phyloP scores from a whole-genome alignment of 345 rosid species.

The Dovyalis caffra region DNA sequence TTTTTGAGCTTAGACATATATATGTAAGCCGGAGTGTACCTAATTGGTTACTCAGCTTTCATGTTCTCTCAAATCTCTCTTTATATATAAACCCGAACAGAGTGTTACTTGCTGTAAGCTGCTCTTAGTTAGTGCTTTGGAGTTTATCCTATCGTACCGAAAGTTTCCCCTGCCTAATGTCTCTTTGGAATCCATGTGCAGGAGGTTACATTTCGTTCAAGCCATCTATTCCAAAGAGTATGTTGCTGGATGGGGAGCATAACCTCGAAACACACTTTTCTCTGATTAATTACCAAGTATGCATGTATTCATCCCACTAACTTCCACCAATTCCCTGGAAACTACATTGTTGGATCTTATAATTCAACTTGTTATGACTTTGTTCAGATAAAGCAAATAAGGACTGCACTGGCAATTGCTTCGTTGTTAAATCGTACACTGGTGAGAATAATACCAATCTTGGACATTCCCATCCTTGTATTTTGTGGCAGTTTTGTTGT shows the following conservation, averaged over 20 bases:
- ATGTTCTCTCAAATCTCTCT: no score
- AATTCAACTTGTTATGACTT: slow-evolving; percentile 20
- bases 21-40: no score
- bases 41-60: no score
- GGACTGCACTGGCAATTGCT: slow-evolving; percentile 89
- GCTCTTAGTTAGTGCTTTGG: neutral
- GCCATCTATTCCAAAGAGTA: slow-evolving; percentile 75
- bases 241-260: slow-evolving; percentile 87
- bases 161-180: slow-evolving; percentile 12
- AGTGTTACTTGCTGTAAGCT: neutral
- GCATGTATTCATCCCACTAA: slow-evolving; percentile 23
- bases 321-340: slow-evolving; percentile 14
- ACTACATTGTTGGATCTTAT: slow-evolving; percentile 15
- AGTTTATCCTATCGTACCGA: neutral
- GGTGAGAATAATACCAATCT: slow-evolving; percentile 49
- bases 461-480: neutral
- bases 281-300: slow-evolving; percentile 83
- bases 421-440: slow-evolving; percentile 77
- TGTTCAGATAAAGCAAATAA: slow-evolving; percentile 82
- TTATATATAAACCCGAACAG: no score
- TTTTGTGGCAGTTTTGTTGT: neutral
- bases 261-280: slow-evolving; percentile 73
- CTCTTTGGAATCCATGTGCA: slow-evolving; percentile 36
- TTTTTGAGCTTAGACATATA: no score
- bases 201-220: slow-evolving; percentile 91